These are phyloP conservation scores for Musa troglodytarum DNA, from an alignment of 176 grass and related monocot species.

Conservation along the genomic window DNA sequence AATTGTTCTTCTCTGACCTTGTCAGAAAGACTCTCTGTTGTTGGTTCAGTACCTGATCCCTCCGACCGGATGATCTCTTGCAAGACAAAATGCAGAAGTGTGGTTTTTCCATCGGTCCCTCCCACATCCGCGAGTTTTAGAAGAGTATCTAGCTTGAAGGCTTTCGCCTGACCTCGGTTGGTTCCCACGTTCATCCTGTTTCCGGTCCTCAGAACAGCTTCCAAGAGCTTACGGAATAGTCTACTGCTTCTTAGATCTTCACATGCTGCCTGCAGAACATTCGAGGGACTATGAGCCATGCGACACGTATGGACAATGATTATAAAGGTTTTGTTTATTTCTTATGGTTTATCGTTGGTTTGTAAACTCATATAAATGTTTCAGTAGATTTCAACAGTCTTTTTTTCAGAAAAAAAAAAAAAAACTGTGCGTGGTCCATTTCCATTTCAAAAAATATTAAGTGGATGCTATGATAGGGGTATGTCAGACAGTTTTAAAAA, in stretches of 20 bases:
- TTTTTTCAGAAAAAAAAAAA: too few species aligned
- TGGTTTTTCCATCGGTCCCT: slow-evolving; percentile 88
- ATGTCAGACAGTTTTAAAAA: neutral
- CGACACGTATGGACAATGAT: neutral
- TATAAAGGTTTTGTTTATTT: neutral
- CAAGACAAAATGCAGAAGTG: slow-evolving; percentile 88
- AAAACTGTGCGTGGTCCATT: too few species aligned
- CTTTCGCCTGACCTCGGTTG: slow-evolving; percentile 73
- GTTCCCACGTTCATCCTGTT: slow-evolving; percentile 98
- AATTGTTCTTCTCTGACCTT: slow-evolving; percentile 62
- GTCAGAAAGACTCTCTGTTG: slow-evolving; percentile 24
- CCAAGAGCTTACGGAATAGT: slow-evolving; percentile 82
- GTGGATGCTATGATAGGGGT: too few species aligned
- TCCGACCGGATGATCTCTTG: slow-evolving; percentile 91
- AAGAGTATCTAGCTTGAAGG: slow-evolving; percentile 96
- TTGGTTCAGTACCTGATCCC: slow-evolving; percentile 42
- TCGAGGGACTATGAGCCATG: neutral
- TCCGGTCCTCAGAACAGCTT: slow-evolving; percentile 83
- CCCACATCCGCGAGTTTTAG: slow-evolving; percentile 92
- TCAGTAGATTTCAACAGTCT: too few species aligned
- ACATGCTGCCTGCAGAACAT: slow-evolving; percentile 59
- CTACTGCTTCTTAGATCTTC: slow-evolving; percentile 88
- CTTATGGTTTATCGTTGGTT: too few species aligned
- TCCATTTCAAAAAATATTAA: too few species aligned
- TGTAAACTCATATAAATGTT: too few species aligned